Base-by-base conservation (phyloP, 2,329 filamentous ascomycete species). In the Gremmenia infestans region DNA sequence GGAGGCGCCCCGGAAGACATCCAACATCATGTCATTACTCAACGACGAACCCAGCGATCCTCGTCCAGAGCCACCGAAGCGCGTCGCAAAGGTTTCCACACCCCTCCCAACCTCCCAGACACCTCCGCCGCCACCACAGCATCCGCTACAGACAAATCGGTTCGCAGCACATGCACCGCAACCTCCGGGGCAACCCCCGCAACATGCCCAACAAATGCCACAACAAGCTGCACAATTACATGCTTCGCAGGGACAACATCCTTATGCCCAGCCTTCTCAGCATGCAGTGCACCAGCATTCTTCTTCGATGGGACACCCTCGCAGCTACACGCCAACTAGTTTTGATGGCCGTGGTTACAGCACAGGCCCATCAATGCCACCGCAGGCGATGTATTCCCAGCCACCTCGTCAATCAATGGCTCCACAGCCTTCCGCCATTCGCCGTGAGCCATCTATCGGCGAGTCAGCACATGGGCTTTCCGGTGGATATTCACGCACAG, bases 1-100 rank as follows among this genome's bases (percentile, higher is more conserved):
- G 39, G 69, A 75, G 2, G 68, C 71, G 2, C 79, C 81, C 61
- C 76, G 79, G n/a, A 86, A 85, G 72, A 83, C 78, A 7, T 85
- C 82, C 14, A 86, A 74, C 60, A 77, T 87, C 58, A 83, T 85
- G 78, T 81, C 81, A 0, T 69, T 87, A 58, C 73, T 87, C 3
- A 81, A 85, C 59, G 67, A 69, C 52, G 83, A 85, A 52, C 72
- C 77, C 6, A 76, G 76, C n/a, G 70, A 74, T 1, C 72, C 74
- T 50, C 72, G 73, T 0, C 74, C 64, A 37, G 54, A 63, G 37
- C 60, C 61, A 19, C 35, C 59, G 6, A 67, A 69, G 51, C 61
- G 66, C 46, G 59, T 64, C 11, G 63, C 57, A 32, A 66, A 66
- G 53, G 57, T 66, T 25, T 54, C 56, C 15, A 55, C 60, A 8